phyloP scores from a whole-genome alignment of 2,329 filamentous ascomycete species.

The Alternaria dauci region DNA sequence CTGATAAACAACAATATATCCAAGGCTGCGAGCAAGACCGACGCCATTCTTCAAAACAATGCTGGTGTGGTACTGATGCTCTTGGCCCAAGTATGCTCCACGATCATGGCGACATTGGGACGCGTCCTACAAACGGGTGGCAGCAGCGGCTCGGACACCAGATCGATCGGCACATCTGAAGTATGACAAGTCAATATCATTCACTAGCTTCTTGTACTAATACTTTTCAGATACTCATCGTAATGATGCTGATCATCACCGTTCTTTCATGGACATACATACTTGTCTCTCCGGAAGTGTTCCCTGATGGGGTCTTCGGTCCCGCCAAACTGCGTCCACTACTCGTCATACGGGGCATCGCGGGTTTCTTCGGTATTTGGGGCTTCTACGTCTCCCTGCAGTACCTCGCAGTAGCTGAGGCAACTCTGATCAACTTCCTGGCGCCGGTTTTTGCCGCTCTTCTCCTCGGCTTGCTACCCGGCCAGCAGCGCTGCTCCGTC shows the following conservation, averaged over 20 bases:
- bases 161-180: not conserved
- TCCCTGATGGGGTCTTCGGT: not conserved
- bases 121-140: not conserved
- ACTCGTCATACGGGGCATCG: not conserved
- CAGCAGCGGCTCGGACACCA: not conserved
- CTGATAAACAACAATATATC: not conserved
- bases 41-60: not conserved
- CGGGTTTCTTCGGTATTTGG: slow-evolving; percentile 3
- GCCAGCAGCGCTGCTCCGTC: slow-evolving; percentile 3
- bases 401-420: slow-evolving; percentile 1
- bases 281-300: not conserved
- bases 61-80: not conserved
- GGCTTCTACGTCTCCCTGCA: not conserved
- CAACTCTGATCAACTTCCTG: slow-evolving; percentile 1
- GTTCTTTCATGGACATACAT: not conserved
- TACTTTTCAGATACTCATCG: not conserved
- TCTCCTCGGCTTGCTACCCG: slow-evolving; percentile 1
- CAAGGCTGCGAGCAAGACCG: not conserved
- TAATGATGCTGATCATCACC: not conserved
- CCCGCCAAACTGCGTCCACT: not conserved
- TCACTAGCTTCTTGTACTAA: not conserved
- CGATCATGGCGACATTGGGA: not conserved
- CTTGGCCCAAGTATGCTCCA: not conserved
- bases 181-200: not conserved
- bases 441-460: not conserved